Evolutionary conservation across 768 basidiomycete genomes (phyloP).

Genomic region (Tremella yokohamensis): DNA sequence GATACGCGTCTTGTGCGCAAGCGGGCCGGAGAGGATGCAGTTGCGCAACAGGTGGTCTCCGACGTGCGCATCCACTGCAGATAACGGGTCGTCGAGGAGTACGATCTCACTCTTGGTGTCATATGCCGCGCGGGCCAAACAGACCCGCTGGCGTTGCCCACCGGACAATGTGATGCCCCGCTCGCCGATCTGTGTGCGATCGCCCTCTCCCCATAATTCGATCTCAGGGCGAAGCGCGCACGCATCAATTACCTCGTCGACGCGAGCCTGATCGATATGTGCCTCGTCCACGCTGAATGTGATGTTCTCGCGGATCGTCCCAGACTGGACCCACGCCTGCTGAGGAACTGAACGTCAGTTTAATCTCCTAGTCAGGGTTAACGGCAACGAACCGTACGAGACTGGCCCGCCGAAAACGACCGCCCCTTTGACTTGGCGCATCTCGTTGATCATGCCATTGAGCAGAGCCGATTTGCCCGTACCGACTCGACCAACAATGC

Average conservation of each 20-base stretch:
- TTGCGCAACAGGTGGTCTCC: conserved; percentile 64
- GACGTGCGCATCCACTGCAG: conserved; percentile 74
- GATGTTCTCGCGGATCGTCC: conserved; percentile 46
- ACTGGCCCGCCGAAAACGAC: conserved; percentile 37
- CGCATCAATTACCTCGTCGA: conserved; percentile 30
- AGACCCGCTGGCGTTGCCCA: conserved; percentile 46
- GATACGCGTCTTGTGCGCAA: conserved; percentile 61
- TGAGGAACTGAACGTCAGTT: conserved; percentile 36
- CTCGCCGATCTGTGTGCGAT: conserved; percentile 70
- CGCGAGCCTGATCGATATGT: conserved; percentile 25
- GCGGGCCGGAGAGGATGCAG: conserved; percentile 55
- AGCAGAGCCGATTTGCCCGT: conserved; percentile 47
- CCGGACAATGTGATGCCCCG: conserved; percentile 58
- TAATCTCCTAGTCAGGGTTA: neutral
- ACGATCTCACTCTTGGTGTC: conserved; percentile 34
- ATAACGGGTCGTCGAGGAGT: conserved; percentile 55
- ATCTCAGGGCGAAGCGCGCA: conserved; percentile 44
- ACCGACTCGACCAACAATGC: conserved; percentile 48
- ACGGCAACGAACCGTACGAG: conserved; percentile 30
- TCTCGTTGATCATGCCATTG: conserved; percentile 41
- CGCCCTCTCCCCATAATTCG: conserved; percentile 28
- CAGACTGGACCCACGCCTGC: conserved; percentile 49
- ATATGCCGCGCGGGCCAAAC: conserved; percentile 44
- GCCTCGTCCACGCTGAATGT: conserved; percentile 30
- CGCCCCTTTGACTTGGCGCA: conserved; percentile 31